These are phyloP conservation scores for Raddia guianensis DNA, from an alignment of 176 grass and related monocot species.

Conservation along the genomic window DNA sequence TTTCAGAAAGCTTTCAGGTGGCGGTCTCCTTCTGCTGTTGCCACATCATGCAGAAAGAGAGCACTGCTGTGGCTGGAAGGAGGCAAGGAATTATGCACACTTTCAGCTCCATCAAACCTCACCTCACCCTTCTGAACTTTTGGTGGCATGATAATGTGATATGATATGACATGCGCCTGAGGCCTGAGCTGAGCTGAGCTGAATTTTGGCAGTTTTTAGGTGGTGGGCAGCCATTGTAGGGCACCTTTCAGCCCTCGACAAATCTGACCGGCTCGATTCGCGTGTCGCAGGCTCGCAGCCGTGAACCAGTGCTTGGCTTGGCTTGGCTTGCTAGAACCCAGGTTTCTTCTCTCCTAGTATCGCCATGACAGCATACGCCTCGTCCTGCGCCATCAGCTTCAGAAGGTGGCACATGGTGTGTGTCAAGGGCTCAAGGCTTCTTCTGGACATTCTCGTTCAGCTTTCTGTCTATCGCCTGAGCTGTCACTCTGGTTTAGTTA, in stretches of 20 bases:
- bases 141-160: background rate
- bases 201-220: constrained; percentile 1
- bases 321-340: background rate
- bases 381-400: background rate
- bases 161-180: background rate
- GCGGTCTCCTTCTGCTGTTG: constrained; percentile 11
- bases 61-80: constrained; percentile 2
- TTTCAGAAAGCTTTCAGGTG: constrained; percentile 14
- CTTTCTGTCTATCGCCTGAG: background rate
- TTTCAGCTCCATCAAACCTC: constrained; percentile 37
- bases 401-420: background rate
- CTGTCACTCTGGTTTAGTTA: background rate
- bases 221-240: constrained; percentile 26
- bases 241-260: constrained; percentile 27
- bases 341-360: background rate
- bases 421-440: background rate
- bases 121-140: background rate
- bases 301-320: background rate
- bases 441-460: background rate
- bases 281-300: constrained; percentile 2
- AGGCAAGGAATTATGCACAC: constrained; percentile 22
- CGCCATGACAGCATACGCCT: background rate
- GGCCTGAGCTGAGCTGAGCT: background rate
- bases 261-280: background rate
- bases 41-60: background rate